phyloP scores from a whole-genome alignment of 208 protist species.

The Leishmania lainsoni region DNA sequence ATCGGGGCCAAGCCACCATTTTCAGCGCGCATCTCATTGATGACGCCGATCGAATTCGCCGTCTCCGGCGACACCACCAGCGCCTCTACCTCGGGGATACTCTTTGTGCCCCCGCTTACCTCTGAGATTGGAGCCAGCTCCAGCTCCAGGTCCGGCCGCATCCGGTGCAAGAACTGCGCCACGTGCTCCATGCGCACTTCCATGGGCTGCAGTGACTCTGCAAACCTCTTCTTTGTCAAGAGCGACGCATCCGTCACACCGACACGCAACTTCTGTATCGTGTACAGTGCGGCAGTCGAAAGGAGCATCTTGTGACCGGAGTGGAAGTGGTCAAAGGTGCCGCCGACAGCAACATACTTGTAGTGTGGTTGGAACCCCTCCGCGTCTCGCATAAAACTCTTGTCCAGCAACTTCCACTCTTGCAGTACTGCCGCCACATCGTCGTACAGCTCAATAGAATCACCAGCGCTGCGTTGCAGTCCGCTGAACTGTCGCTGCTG shows the following conservation, averaged over 20 bases:
- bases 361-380: conserved; percentile 65
- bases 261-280: conserved; percentile 59
- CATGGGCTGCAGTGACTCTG: conserved; percentile 66
- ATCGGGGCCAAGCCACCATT: conserved; percentile 56
- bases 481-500: not conserved
- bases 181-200: conserved; percentile 58
- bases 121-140: conserved; percentile 71
- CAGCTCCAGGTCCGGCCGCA: conserved; percentile 67
- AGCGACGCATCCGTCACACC: conserved; percentile 70
- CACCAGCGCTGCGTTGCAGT: not conserved
- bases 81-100: conserved; percentile 65
- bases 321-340: conserved; percentile 92
- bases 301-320: conserved; percentile 89
- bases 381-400: conserved; percentile 6
- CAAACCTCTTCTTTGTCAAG: conserved; percentile 71
- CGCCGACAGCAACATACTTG: conserved; percentile 82
- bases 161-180: conserved; percentile 43
- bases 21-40: conserved; percentile 68
- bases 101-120: conserved; percentile 69
- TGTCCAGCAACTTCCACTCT: conserved; percentile 23
- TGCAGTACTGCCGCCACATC: conserved; percentile 19
- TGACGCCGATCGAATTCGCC: conserved; percentile 41
- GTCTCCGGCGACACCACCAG: conserved; percentile 86
- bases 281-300: conserved; percentile 71
- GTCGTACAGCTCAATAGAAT: conserved; percentile 17